A percentile compares a stretch with the other conserved stretches of the same genome.
These are phyloP conservation scores for Larix kaempferi DNA, from an alignment of 75 land plant genomes.

Conservation along the genomic window DNA sequence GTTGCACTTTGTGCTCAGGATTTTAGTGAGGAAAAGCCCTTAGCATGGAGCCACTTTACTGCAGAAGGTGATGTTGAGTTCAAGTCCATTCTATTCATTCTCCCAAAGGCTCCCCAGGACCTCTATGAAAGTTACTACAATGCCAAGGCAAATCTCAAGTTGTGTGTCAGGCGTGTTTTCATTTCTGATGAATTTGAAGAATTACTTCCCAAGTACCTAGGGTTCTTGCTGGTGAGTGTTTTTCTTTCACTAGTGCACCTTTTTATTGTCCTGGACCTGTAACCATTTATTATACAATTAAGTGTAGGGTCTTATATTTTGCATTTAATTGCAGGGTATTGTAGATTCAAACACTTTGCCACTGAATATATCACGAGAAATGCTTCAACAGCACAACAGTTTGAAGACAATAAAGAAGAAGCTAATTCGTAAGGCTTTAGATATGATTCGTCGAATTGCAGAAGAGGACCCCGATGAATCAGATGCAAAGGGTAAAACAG, in stretches of 20 bases:
- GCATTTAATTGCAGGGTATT: conserved; percentile 62
- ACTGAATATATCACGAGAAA: conserved; percentile 95
- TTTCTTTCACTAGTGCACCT: neutral
- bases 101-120: conserved; percentile 91
- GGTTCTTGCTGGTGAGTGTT: conserved; percentile 71
- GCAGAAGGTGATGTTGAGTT: conserved; percentile 99
- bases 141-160: conserved; percentile 77
- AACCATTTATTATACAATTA: neutral
- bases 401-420: conserved; percentile 98
- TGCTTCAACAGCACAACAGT: conserved; percentile 97
- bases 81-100: conserved; percentile 90
- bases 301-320: neutral
- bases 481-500: conserved; percentile 51
- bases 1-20: conserved; percentile 49
- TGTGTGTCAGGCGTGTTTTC: conserved; percentile 92
- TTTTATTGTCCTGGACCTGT: neutral
- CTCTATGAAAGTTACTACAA: conserved; percentile 93
- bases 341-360: conserved; percentile 98
- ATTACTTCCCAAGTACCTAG: conserved; percentile 91
- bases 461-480: conserved; percentile 96
- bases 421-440: conserved; percentile 91
- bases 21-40: conserved; percentile 79
- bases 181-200: conserved; percentile 98
- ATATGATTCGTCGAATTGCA: conserved; percentile 86
- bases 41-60: conserved; percentile 88